Conservation (phyloP, 1,139 yeast species). For the Pichia norvegensis region DNA sequence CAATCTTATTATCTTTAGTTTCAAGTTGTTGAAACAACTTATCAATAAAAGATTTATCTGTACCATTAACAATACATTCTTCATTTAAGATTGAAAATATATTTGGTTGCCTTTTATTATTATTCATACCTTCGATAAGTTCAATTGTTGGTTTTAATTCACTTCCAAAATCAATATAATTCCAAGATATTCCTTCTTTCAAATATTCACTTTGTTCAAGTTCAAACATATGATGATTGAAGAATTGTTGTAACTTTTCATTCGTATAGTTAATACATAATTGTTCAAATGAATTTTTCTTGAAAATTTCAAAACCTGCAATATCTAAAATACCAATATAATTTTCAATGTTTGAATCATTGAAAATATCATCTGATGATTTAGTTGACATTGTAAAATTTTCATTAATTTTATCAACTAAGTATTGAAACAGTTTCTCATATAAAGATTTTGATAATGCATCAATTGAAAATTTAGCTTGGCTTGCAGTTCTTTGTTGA, state of each 20-base stretch:
- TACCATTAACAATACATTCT: conserved; percentile 86
- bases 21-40: conserved; percentile 63
- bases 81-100: conserved; percentile 86
- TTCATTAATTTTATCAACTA: conserved; percentile 72
- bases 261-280: conserved; percentile 94
- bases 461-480: conserved; percentile 75
- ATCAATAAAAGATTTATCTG: conserved; percentile 76
- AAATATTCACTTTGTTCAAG: conserved; percentile 93
- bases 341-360: conserved; percentile 29
- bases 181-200: conserved; percentile 93
- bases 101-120: conserved; percentile 42
- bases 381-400: conserved; percentile 34
- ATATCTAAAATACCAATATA: conserved; percentile 93
- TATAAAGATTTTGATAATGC: conserved; percentile 84
- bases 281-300: conserved; percentile 89
- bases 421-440: conserved; percentile 71
- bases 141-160: conserved; percentile 94
- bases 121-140: conserved; percentile 62
- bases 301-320: conserved; percentile 95
- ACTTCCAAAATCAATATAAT: conserved; percentile 92
- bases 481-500: conserved; percentile 72
- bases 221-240: conserved; percentile 96
- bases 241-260: conserved; percentile 92
- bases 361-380: not conserved
- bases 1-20: conserved; percentile 36